phyloP scores from a whole-genome alignment of 352 stramenopile genomes.

The Globisporangium barbulae region DNA sequence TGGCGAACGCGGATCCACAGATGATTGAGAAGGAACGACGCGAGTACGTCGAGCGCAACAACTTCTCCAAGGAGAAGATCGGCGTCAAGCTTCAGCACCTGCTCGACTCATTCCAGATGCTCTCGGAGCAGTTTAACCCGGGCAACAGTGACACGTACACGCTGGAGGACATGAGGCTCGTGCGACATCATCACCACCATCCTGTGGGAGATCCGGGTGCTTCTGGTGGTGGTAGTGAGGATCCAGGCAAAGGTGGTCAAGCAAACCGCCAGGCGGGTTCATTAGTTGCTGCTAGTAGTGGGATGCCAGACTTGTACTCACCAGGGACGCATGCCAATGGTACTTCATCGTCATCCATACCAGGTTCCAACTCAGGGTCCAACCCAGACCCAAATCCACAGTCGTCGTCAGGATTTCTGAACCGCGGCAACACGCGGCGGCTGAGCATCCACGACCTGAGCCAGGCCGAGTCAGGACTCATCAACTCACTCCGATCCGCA shows the following conservation, averaged over 20 bases:
- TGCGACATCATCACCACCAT: not conserved
- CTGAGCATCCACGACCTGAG: constrained; percentile 54
- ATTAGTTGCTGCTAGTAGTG: not conserved
- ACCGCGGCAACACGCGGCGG: constrained; percentile 26
- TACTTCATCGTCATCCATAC: not conserved
- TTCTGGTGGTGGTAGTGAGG: not conserved
- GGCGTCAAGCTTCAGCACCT: constrained; percentile 55
- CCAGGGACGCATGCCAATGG: not conserved
- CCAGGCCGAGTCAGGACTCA: constrained; percentile 37
- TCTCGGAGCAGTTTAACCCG: constrained; percentile 54
- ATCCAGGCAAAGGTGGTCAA: not conserved
- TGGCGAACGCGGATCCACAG: constrained; percentile 49
- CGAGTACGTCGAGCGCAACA: constrained; percentile 45
- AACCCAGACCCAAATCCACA: not conserved
- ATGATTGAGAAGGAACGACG: constrained; percentile 52
- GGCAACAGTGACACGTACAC: constrained; percentile 37
- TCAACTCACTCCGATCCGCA: constrained; percentile 52
- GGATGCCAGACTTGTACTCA: not conserved
- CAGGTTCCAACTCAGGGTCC: not conserved
- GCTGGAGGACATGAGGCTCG: constrained; percentile 34
- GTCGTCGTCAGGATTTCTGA: not conserved
- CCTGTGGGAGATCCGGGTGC: not conserved
- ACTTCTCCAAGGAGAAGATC: constrained; percentile 48
- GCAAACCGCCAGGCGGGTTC: not conserved
- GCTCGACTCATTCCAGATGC: constrained; percentile 54